phyloP scores from a whole-genome alignment of 2,329 filamentous ascomycete genomes.

The Cladobotryum mycophilum region DNA sequence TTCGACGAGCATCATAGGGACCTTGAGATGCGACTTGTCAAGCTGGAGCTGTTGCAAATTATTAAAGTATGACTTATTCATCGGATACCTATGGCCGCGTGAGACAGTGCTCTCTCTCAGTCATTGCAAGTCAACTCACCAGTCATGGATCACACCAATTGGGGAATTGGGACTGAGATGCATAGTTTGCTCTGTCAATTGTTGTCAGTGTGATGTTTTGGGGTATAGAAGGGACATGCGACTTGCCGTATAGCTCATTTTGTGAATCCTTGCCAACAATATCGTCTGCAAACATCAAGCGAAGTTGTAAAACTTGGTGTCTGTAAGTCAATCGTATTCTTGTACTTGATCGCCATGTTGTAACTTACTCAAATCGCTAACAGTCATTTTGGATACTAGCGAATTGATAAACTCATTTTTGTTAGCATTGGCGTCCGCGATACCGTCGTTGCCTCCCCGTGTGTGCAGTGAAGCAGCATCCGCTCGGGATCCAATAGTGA shows the following conservation, averaged over 20 bases:
- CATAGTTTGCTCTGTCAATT: slow-evolving; percentile 8
- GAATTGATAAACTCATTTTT: slow-evolving; percentile 7
- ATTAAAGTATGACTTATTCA: slow-evolving; percentile 9
- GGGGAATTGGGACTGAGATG: slow-evolving; percentile 8
- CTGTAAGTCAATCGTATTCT: neutral
- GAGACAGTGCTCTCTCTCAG: neutral
- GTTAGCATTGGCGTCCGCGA: neutral
- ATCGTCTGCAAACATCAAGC: slow-evolving; percentile 11
- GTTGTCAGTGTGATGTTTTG: too few species aligned
- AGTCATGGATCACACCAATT: slow-evolving; percentile 8
- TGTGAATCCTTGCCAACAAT: slow-evolving; percentile 8
- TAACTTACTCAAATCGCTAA: slow-evolving; percentile 3
- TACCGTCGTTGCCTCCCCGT: neutral
- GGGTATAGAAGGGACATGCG: too few species aligned
- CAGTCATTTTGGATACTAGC: slow-evolving; percentile 7
- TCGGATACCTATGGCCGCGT: slow-evolving; percentile 4
- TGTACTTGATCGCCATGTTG: neutral
- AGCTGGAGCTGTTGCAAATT: slow-evolving; percentile 6
- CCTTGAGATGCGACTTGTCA: slow-evolving; percentile 5
- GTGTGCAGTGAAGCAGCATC: slow-evolving; percentile 1
- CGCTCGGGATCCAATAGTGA: neutral
- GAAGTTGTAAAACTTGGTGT: slow-evolving; percentile 5
- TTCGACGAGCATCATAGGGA: slow-evolving; percentile 10
- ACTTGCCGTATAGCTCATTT: slow-evolving; percentile 8
- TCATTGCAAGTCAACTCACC: neutral